Percentiles rank a stretch among this genome's conserved stretches.
These are phyloP conservation scores for Diaporthe sp. DNA, from an alignment of 2,329 filamentous ascomycete genomes.

Conservation along the genomic window DNA sequence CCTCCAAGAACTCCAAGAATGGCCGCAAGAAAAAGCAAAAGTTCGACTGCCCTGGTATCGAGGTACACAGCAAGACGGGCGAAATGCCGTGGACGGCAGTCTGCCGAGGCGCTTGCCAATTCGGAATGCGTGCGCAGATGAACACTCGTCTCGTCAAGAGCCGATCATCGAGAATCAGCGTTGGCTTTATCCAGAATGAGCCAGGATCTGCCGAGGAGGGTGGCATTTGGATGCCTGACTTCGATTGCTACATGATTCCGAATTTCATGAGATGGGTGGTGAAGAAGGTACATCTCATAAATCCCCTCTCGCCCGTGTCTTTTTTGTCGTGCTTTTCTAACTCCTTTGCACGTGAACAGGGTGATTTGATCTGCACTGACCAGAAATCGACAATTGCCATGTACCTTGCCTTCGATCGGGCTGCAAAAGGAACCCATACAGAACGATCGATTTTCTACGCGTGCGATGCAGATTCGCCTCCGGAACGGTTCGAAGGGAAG, in stretches of 20 bases:
- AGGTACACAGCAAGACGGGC: neutral
- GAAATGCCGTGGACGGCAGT: neutral
- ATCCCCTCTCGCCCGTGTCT: too few relatives aligned
- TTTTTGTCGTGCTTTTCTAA: neutral
- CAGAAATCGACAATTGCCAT: neutral
- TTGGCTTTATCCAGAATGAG: neutral
- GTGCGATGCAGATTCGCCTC: neutral
- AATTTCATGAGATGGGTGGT: neutral
- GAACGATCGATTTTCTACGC: neutral
- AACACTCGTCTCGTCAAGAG: neutral
- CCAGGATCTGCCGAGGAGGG: neutral
- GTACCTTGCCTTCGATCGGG: neutral
- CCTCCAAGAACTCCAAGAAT: neutral
- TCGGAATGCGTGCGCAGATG: neutral
- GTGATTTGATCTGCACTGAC: neutral
- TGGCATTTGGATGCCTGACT: neutral
- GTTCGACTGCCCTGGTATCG: neutral
- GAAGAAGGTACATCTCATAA: neutral
- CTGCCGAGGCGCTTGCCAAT: neutral
- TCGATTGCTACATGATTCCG: neutral
- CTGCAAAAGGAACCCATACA: fast-evolving
- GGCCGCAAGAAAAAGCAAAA: neutral
- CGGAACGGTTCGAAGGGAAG: fast-evolving
- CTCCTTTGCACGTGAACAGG: neutral
- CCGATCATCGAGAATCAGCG: neutral